A percentile compares a stretch with the other conserved stretches of the same genome.
phyloP scores from a whole-genome alignment of 805 yeast species.

The Barnettozyma botsteinii region DNA sequence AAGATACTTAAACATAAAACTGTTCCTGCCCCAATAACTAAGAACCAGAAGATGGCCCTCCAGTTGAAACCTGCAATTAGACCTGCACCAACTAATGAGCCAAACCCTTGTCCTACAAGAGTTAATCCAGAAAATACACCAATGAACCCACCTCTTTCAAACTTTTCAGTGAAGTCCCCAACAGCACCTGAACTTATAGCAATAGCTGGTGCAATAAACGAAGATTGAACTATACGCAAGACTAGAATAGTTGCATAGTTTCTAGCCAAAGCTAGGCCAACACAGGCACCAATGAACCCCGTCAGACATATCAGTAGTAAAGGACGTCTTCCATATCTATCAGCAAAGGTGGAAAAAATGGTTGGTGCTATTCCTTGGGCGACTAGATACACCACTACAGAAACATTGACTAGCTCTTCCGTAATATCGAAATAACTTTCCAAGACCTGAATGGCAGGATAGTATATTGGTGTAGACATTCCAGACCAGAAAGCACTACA shows the following conservation, averaged over 20 bases:
- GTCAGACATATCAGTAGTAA: slow-evolving; percentile 48
- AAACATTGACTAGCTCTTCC: slow-evolving; percentile 55
- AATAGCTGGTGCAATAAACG: slow-evolving; percentile 70
- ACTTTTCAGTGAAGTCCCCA: slow-evolving; percentile 64
- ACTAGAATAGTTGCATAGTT: slow-evolving; percentile 58
- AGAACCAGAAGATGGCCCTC: slow-evolving; percentile 76
- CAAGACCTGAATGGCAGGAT: slow-evolving; percentile 65
- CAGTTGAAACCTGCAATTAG: slow-evolving; percentile 47
- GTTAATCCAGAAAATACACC: slow-evolving; percentile 63
- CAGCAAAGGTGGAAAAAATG: slow-evolving; percentile 63
- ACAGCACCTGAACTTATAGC: slow-evolving; percentile 65
- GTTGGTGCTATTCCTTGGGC: slow-evolving; percentile 77
- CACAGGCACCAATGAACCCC: slow-evolving; percentile 53
- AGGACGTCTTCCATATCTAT: slow-evolving; percentile 67
- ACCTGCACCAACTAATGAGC: slow-evolving; percentile 60
- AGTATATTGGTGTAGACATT: slow-evolving; percentile 69
- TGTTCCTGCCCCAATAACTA: slow-evolving; percentile 57
- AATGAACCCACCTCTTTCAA: slow-evolving; percentile 63
- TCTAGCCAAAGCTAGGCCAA: slow-evolving; percentile 58
- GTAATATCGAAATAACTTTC: slow-evolving; percentile 48
- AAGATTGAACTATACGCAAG: slow-evolving; percentile 70
- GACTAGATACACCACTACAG: slow-evolving; percentile 71
- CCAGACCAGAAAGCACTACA: slow-evolving; percentile 57
- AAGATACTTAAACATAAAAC: slow-evolving; percentile 31
- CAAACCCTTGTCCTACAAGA: slow-evolving; percentile 69